These are phyloP conservation scores for Agaricus subrufescens DNA, from an alignment of 768 basidiomycete genomes.

Conservation along the genomic window DNA sequence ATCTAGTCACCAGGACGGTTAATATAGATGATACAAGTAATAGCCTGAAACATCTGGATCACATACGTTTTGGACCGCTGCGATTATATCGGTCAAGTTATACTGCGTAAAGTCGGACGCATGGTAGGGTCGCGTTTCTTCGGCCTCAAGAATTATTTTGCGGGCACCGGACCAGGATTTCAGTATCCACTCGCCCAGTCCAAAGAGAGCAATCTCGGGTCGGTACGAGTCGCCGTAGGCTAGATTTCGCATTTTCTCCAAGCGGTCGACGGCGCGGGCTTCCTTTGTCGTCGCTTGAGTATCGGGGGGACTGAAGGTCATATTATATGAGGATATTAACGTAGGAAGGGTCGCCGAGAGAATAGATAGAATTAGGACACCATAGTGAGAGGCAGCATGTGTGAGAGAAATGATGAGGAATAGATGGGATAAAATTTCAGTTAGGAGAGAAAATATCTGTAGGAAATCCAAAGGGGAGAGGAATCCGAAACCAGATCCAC, in stretches of 20 bases:
- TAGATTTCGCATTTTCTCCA: constrained; percentile 70
- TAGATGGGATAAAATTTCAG: constrained; percentile 71
- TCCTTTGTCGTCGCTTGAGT: constrained; percentile 47
- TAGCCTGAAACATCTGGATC: constrained; percentile 9
- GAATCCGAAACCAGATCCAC: constrained; percentile 71
- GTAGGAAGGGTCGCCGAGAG: constrained; percentile 58
- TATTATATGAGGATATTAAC: constrained; percentile 46
- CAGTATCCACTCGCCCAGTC: constrained; percentile 81
- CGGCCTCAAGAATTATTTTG: constrained; percentile 53
- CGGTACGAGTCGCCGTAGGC: constrained; percentile 73
- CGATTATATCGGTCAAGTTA: constrained; percentile 60
- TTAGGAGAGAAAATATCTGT: constrained; percentile 63
- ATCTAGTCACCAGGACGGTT: constrained; percentile 39
- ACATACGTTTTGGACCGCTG: constrained; percentile 67
- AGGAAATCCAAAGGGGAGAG: constrained; percentile 79
- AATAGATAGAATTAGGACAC: constrained; percentile 56
- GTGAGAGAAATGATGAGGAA: constrained; percentile 65
- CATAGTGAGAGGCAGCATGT: constrained; percentile 47
- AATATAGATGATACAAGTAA: constrained; percentile 15
- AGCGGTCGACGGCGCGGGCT: constrained; percentile 60
- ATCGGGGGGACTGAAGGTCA: constrained; percentile 37
- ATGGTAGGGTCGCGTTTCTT: constrained; percentile 32
- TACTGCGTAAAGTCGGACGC: constrained; percentile 50
- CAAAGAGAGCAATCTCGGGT: constrained; percentile 80
- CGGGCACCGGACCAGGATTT: constrained; percentile 69